These are phyloP conservation scores for Glycyrrhiza uralensis DNA, from an alignment of 306 rosid species.

Conservation along the genomic window DNA sequence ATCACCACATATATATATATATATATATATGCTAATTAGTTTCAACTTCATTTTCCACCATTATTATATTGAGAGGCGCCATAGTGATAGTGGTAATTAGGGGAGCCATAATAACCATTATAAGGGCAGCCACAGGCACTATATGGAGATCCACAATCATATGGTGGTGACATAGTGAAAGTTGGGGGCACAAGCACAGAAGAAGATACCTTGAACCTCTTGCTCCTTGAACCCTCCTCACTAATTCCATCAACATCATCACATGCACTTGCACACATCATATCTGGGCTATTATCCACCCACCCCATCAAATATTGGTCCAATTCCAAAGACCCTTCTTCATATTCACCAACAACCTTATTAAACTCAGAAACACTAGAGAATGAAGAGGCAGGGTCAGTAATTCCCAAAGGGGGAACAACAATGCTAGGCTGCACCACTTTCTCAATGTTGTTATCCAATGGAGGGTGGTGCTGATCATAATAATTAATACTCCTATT, in stretches of 20 bases:
- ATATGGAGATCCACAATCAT: slow-evolving; percentile 28
- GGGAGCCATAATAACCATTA: slow-evolving; percentile 1
- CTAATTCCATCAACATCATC: neutral
- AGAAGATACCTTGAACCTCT: slow-evolving; percentile 83
- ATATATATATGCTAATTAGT: neutral
- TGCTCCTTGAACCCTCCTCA: slow-evolving; percentile 52
- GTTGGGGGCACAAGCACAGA: slow-evolving; percentile 83
- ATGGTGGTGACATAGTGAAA: slow-evolving; percentile 36
- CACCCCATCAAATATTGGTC: slow-evolving; percentile 58
- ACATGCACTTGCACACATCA: slow-evolving; percentile 9
- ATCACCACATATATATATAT: neutral
- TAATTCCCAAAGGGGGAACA: slow-evolving; percentile 53
- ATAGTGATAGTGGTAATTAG: too few species aligned
- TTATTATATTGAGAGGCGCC: slow-evolving; percentile 19
- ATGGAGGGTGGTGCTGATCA: slow-evolving; percentile 34
- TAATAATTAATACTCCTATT: too few species aligned
- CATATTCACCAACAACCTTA: slow-evolving; percentile 45
- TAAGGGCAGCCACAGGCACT: slow-evolving; percentile 25
- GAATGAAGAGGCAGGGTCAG: slow-evolving; percentile 38
- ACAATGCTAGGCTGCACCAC: slow-evolving; percentile 77
- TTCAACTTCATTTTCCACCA: slow-evolving; percentile 13
- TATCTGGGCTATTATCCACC: slow-evolving; percentile 54
- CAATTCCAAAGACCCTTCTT: slow-evolving; percentile 44
- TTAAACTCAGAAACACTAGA: slow-evolving; percentile 52
- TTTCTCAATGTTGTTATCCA: slow-evolving; percentile 42